These are phyloP conservation scores for Chalciporus piperatoides DNA, from an alignment of 1,284 basidiomycete genomes.

Conservation along the genomic window DNA sequence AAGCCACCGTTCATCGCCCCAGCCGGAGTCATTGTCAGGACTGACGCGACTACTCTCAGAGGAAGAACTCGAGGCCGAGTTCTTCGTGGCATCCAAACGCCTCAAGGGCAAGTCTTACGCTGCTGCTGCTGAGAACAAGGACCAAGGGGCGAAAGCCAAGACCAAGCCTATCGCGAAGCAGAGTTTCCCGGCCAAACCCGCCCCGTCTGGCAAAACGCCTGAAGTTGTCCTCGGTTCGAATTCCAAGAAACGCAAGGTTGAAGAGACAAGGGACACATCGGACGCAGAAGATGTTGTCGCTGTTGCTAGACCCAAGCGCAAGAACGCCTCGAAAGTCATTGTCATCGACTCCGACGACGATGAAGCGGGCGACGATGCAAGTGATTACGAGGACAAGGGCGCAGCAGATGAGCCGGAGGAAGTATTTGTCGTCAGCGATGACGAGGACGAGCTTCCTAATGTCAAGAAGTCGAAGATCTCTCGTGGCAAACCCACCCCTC, in stretches of 20 bases:
- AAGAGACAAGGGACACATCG: constrained; percentile 30
- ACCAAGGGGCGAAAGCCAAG: constrained; percentile 20
- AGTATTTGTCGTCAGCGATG: constrained; percentile 18
- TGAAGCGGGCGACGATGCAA: constrained; percentile 17
- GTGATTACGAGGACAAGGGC: constrained; percentile 23
- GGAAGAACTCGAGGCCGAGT: constrained; percentile 45
- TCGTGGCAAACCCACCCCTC: constrained; percentile 29
- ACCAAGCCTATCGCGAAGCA: constrained; percentile 14
- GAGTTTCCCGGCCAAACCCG: constrained; percentile 29
- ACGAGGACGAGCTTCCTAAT: constrained; percentile 24
- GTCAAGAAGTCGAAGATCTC: constrained; percentile 20
- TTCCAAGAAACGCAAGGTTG: constrained; percentile 18
- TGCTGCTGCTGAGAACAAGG: constrained; percentile 44
- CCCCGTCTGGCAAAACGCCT: constrained; percentile 41
- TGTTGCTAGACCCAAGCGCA: constrained; percentile 34
- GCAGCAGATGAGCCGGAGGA: constrained; percentile 20
- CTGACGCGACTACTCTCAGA: constrained; percentile 29
- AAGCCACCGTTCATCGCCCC: constrained; percentile 21
- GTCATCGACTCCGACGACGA: constrained; percentile 48
- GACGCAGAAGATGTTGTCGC: constrained; percentile 34
- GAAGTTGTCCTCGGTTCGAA: constrained; percentile 49
- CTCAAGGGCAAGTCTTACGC: constrained; percentile 71
- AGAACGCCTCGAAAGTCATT: constrained; percentile 35
- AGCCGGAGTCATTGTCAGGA: constrained; percentile 5
- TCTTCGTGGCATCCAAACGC: constrained; percentile 58